phyloP scores from a whole-genome alignment of 2,329 filamentous ascomycete genomes.

The Coniochaeta ligniaria region DNA sequence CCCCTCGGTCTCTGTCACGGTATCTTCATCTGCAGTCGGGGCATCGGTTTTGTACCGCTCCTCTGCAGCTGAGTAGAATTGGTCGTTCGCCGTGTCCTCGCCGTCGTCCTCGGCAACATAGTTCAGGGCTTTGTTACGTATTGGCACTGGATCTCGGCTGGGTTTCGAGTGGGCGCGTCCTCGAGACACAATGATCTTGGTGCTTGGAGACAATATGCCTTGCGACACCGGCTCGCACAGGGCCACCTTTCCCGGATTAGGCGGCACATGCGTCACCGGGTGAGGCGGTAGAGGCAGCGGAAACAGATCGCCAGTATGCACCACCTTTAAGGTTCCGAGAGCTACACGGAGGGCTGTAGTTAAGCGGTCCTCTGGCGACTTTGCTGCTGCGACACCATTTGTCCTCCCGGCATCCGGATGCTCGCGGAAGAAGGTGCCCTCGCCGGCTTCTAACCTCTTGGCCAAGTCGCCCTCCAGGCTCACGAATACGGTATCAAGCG shows the following conservation, averaged over 20 bases:
- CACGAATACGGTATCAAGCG: slow-evolving; percentile 80
- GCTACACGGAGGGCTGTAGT: slow-evolving; percentile 66
- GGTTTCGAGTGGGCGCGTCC: slow-evolving; percentile 51
- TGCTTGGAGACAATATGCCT: slow-evolving; percentile 68
- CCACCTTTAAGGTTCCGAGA: slow-evolving; percentile 62
- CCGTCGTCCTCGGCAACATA: slow-evolving; percentile 55
- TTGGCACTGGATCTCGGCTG: slow-evolving; percentile 35
- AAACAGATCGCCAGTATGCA: slow-evolving; percentile 78
- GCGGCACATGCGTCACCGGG: slow-evolving; percentile 76
- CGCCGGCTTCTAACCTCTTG: slow-evolving; percentile 72
- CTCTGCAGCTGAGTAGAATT: slow-evolving; percentile 88
- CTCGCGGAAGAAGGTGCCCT: slow-evolving; percentile 71
- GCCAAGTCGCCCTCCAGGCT: slow-evolving; percentile 76
- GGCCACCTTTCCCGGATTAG: slow-evolving; percentile 79
- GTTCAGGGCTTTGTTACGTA: slow-evolving; percentile 46
- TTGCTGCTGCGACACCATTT: slow-evolving; percentile 19
- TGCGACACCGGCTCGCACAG: slow-evolving; percentile 95
- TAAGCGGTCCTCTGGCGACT: slow-evolving; percentile 48
- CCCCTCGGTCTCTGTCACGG: slow-evolving; percentile 53
- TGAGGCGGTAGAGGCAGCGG: slow-evolving; percentile 73
- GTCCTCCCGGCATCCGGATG: slow-evolving; percentile 37
- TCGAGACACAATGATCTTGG: slow-evolving; percentile 74
- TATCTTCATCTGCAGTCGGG: slow-evolving; percentile 42
- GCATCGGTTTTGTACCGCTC: slow-evolving; percentile 58
- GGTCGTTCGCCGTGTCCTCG: slow-evolving; percentile 81